Base-by-base conservation (phyloP, 805 yeast genomes). In the Sugiyamaella floridensis region DNA sequence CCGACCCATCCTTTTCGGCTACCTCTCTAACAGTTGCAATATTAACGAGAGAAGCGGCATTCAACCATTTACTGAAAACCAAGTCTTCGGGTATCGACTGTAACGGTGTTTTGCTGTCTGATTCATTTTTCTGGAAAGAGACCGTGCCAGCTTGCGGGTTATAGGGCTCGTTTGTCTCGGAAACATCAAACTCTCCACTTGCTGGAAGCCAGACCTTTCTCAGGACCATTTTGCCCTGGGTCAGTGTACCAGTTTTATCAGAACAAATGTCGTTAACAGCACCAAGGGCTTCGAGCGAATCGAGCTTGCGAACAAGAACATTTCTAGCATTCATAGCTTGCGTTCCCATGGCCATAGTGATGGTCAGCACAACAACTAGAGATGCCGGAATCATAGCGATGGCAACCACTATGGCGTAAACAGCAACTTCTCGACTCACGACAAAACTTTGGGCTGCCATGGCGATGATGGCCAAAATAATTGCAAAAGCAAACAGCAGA, bases 361-460 rank as follows among this genome's bases (percentile, higher is more conserved):
- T 85, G n/a, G 93, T 85, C 55, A 85, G 75, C 20, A 85, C 93
- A 19, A 85, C 93, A 56, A 85, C 83, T 60, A 85, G 74, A 0
- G 90, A 82, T 2, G 89, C 85, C 2, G 93, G 93, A 58, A 85
- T 85, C 89, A 86, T 86, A 4, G 90, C 81, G 47, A 85, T 71
- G 62, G 86, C 86, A 47, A 86, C 90, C 71, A 95, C 88, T 62
- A 89, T 83, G 22, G 96, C 96, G 64, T 88, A 88, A 47, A 88
- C 82, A 12, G 95, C 95, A 40, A 88, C 93, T 60, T 87, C 89
- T 52, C 76, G 79, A 58, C 80, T 82, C n/a, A 88, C 95, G 11
- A 71, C 62, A 67, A 87, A 82, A 55, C 77, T 77, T 68, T 88
- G 95, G 9, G 93, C 80, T 1, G 83, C 95, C 95, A 88, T 85